Evolutionary conservation across 345 rosid species (phyloP).

Genomic region (Firmiana major): DNA sequence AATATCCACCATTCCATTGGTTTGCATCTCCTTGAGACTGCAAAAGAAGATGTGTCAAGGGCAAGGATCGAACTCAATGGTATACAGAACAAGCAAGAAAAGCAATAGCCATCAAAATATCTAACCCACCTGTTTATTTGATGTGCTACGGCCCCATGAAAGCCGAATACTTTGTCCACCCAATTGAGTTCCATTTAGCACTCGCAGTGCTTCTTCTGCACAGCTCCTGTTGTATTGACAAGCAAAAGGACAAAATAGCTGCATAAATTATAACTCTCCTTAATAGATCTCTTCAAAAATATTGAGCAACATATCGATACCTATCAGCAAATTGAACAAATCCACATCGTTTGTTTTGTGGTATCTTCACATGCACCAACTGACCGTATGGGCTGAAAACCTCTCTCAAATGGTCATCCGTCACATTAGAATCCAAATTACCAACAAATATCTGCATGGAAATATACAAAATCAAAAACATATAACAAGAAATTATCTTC

Average conservation of each 20-base stretch:
- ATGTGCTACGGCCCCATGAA: conserved; percentile 94
- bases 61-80: background rate
- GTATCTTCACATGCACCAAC: conserved; percentile 79
- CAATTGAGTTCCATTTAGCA: conserved; percentile 60
- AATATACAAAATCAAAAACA: conserved; percentile 15
- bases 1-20: conserved; percentile 66
- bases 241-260: background rate
- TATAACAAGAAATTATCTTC: background rate
- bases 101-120: background rate
- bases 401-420: conserved; percentile 71
- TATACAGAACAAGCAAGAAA: background rate
- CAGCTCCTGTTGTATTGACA: conserved; percentile 49
- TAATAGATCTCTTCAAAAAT: background rate
- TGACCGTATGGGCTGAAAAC: conserved; percentile 80
- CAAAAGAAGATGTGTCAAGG: background rate
- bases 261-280: background rate
- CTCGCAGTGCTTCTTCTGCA: conserved; percentile 78
- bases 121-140: conserved; percentile 63
- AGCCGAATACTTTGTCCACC: conserved; percentile 83
- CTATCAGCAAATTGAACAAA: conserved; percentile 87
- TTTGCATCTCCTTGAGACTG: conserved; percentile 57
- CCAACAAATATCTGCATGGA: conserved; percentile 78
- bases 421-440: conserved; percentile 66
- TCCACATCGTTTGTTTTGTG: conserved; percentile 77
- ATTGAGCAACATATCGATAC: conserved; percentile 30